These are phyloP conservation scores for Nicotiana otophora DNA, from an alignment of 257 asterid genomes.

Conservation along the genomic window DNA sequence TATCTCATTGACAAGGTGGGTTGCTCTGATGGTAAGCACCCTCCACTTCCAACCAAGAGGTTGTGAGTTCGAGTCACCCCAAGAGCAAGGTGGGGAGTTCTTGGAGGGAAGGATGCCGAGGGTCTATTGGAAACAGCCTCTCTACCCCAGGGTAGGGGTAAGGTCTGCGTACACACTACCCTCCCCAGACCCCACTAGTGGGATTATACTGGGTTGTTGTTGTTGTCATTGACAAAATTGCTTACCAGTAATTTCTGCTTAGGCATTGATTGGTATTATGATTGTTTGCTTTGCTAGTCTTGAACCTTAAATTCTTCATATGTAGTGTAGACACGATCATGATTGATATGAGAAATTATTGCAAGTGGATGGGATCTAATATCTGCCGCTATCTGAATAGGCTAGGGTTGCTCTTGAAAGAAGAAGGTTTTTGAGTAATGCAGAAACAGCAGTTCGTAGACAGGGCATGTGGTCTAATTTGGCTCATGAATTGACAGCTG, in stretches of 20 bases:
- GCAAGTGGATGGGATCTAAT: constrained; percentile 7
- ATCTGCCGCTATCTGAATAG: constrained; percentile 34
- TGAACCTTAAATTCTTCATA: neutral
- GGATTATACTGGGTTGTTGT: no score
- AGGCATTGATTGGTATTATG: neutral
- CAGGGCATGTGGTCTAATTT: constrained; percentile 96
- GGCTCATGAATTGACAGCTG: constrained; percentile 99
- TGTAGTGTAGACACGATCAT: neutral
- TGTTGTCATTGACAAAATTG: neutral
- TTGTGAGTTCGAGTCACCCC: no score
- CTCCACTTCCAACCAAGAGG: no score
- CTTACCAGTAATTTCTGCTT: neutral
- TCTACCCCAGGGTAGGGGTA: no score
- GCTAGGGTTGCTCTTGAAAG: constrained; percentile 99
- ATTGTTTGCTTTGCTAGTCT: neutral
- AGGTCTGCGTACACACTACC: no score
- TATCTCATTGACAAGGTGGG: neutral
- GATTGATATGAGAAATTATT: neutral
- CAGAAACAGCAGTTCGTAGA: constrained; percentile 92
- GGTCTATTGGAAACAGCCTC: no score
- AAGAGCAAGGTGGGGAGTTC: no score
- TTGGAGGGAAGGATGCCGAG: no score
- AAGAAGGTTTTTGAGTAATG: constrained; percentile 84
- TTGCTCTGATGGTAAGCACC: no score
- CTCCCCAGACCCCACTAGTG: no score